A percentile compares a stretch with the other conserved stretches of the same genome.
phyloP scores from a whole-genome alignment of 83 land plant genomes.

The Thuja plicata region DNA sequence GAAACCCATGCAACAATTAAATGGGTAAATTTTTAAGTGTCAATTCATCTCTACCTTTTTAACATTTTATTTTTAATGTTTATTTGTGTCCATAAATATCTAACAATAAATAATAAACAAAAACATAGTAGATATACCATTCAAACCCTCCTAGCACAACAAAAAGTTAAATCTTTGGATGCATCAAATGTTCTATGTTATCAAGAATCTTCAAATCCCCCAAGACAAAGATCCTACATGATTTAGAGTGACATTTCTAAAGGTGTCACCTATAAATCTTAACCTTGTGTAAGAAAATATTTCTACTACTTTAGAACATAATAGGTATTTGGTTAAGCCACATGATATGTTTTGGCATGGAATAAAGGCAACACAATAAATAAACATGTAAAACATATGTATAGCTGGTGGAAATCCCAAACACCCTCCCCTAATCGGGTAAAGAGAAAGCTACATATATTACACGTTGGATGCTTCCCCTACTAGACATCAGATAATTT shows the following conservation, averaged over 20 bases:
- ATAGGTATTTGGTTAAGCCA: too few relatives aligned
- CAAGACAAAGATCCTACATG: neutral
- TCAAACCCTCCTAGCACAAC: conserved; percentile 1
- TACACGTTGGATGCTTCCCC: too few relatives aligned
- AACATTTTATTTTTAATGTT: neutral
- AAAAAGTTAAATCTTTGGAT: neutral
- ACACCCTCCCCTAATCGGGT: too few relatives aligned
- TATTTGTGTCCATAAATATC: neutral
- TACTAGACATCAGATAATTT: too few relatives aligned
- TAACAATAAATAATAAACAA: neutral
- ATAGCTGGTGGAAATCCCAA: too few relatives aligned
- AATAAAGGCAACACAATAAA: too few relatives aligned
- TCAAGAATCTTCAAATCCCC: neutral
- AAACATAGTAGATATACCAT: neutral
- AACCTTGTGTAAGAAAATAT: neutral
- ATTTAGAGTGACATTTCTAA: neutral
- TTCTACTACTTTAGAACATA: neutral
- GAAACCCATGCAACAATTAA: neutral
- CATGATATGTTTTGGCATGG: too few relatives aligned
- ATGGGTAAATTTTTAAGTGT: neutral
- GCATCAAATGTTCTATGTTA: neutral
- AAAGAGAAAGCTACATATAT: too few relatives aligned
- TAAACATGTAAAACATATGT: too few relatives aligned
- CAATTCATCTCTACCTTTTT: neutral
- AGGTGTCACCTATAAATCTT: neutral